These are phyloP conservation scores for Endocalyx cinctus DNA, from an alignment of 2,329 filamentous ascomycete species.

Conservation along the genomic window DNA sequence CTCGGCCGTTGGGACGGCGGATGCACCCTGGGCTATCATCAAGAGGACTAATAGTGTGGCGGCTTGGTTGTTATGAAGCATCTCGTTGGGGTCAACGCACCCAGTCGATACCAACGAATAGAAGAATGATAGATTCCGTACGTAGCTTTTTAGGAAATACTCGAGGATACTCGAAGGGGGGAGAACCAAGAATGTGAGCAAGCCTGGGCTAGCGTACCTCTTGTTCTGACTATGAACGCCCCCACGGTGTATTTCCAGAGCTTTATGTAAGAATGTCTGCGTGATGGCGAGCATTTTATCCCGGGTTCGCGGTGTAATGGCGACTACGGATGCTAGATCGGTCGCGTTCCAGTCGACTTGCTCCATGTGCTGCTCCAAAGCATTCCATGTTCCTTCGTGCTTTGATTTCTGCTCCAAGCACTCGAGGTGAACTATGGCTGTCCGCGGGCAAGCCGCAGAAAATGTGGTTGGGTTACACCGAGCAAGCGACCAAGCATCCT, in stretches of 20 bases:
- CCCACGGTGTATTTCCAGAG: slow-evolving; percentile 61
- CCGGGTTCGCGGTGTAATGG: slow-evolving; percentile 46
- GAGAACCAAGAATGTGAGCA: slow-evolving; percentile 60
- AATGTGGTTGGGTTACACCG: slow-evolving; percentile 43
- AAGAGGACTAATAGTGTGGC: slow-evolving; percentile 62
- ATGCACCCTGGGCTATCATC: slow-evolving; percentile 69
- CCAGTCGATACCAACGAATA: slow-evolving; percentile 59
- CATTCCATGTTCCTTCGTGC: slow-evolving; percentile 41
- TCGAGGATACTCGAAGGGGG: slow-evolving; percentile 63
- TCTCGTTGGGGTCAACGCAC: slow-evolving; percentile 60
- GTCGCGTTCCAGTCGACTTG: slow-evolving; percentile 30
- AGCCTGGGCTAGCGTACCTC: slow-evolving; percentile 40
- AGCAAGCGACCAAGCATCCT: slow-evolving; percentile 47
- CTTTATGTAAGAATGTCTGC: slow-evolving; percentile 66
- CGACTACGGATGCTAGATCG: slow-evolving; percentile 38
- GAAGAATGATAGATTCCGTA: slow-evolving; percentile 61
- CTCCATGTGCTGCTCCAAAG: slow-evolving; percentile 38
- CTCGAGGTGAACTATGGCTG: slow-evolving; percentile 47
- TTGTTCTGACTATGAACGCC: slow-evolving; percentile 37
- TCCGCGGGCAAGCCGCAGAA: slow-evolving; percentile 42
- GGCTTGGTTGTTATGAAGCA: slow-evolving; percentile 62
- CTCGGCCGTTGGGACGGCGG: slow-evolving; percentile 60
- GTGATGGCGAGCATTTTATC: slow-evolving; percentile 70
- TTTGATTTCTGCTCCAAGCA: slow-evolving; percentile 46
- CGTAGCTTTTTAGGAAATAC: slow-evolving; percentile 62